phyloP scores from a whole-genome alignment of 352 stramenopile genomes.

The Phytophthora pseudosyringae region DNA sequence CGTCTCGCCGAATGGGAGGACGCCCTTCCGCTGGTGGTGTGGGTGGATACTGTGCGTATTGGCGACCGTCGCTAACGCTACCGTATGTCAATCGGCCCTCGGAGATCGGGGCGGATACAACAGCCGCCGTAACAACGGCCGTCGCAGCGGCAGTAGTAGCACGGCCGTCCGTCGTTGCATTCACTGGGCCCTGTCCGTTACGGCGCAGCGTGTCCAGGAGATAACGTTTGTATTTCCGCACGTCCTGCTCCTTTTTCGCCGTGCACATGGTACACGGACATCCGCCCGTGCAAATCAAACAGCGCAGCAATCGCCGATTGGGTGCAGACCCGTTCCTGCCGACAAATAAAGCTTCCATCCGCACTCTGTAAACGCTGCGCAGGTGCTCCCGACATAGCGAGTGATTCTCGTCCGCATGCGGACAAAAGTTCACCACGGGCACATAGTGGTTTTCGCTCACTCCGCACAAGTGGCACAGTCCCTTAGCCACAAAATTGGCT shows the following conservation, averaged over 20 bases:
- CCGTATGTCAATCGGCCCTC: conserved; percentile 16
- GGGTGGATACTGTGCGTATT: conserved; percentile 25
- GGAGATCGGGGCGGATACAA: background rate
- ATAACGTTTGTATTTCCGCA: conserved; percentile 48
- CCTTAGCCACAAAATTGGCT: conserved; percentile 79
- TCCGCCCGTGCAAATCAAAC: conserved; percentile 60
- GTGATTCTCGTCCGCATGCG: conserved; percentile 64
- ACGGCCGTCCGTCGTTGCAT: conserved; percentile 4
- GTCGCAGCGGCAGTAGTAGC: conserved; percentile 8
- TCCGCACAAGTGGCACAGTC: conserved; percentile 73
- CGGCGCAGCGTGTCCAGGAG: conserved; percentile 41
- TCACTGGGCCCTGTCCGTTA: conserved; percentile 25
- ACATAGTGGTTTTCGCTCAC: conserved; percentile 52
- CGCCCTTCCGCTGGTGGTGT: conserved; percentile 10
- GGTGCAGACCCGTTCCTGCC: conserved; percentile 70
- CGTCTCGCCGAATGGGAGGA: conserved; percentile 12
- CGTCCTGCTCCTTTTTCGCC: conserved; percentile 35
- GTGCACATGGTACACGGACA: conserved; percentile 71
- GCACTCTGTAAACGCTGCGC: conserved; percentile 72
- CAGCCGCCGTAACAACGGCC: background rate
- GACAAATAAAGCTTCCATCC: conserved; percentile 77
- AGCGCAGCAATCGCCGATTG: conserved; percentile 69
- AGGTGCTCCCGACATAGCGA: conserved; percentile 80
- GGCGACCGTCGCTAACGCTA: conserved; percentile 15
- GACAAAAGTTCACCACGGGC: conserved; percentile 82